Percentiles rank a stretch among this genome's conserved stretches.
Evolutionary conservation across 2,329 filamentous ascomycete species (phyloP).

Genomic region (Xylariaceae sp.): DNA sequence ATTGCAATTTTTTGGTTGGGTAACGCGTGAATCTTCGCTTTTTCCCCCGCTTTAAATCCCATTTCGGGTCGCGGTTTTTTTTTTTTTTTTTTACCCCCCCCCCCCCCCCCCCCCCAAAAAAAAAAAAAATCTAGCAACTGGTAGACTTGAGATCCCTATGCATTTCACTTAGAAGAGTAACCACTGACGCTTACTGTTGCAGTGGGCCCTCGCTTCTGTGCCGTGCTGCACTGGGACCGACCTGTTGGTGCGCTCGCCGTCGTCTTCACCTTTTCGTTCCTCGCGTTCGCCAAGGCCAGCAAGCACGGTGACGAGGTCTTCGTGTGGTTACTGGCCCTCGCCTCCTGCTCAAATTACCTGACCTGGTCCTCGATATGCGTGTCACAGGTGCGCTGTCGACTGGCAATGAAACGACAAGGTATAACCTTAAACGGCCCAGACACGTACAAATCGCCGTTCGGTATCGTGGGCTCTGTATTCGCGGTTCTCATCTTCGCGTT

Average conservation of each 20-base stretch:
- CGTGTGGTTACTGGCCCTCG: slow-evolving; percentile 53
- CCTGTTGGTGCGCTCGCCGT: slow-evolving; percentile 50
- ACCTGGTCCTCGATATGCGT: slow-evolving; percentile 55
- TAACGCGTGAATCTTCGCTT: too few species aligned
- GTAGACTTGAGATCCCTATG: too few species aligned
- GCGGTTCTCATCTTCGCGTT: slow-evolving; percentile 39
- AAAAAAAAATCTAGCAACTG: too few species aligned
- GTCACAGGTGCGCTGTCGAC: slow-evolving; percentile 53
- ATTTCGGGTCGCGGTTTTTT: neutral
- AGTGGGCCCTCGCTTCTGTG: slow-evolving; percentile 41
- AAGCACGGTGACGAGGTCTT: slow-evolving; percentile 48
- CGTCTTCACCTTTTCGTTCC: slow-evolving; percentile 47
- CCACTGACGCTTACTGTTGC: too few species aligned
- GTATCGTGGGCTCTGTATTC: slow-evolving; percentile 40
- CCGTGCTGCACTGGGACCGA: slow-evolving; percentile 44
- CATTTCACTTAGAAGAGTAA: too few species aligned
- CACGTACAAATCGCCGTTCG: slow-evolving; percentile 34
- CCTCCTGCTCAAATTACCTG: slow-evolving; percentile 53
- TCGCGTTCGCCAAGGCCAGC: slow-evolving; percentile 52
- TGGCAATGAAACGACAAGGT: slow-evolving; percentile 47
- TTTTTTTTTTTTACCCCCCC: too few species aligned
- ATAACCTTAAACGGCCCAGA: slow-evolving; percentile 42
- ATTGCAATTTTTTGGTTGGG: too few species aligned
- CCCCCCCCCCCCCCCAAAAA: too few species aligned
- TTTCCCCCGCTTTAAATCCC: neutral